A percentile compares a stretch with the other conserved stretches of the same genome.
Evolutionary conservation across 257 asterid species (phyloP).

Genomic region (Oldenlandia corymbosa): DNA sequence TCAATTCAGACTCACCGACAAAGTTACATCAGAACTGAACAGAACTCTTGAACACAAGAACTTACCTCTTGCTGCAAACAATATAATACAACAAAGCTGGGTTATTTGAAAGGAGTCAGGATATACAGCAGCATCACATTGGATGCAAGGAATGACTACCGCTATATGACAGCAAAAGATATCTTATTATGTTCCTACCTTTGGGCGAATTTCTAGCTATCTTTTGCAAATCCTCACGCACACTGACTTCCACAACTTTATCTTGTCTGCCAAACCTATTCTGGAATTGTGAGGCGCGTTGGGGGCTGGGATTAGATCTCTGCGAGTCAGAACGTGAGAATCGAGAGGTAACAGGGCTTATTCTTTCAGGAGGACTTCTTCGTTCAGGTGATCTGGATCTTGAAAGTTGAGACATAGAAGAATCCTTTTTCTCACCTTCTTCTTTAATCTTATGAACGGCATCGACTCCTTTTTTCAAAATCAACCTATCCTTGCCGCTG

Average conservation of each 20-base stretch:
- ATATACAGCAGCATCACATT: neutral
- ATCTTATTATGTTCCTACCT: slow-evolving; percentile 51
- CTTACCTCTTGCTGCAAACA: slow-evolving; percentile 99
- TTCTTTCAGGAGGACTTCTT: slow-evolving; percentile 76
- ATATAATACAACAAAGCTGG: slow-evolving; percentile 27
- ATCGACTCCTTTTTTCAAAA: slow-evolving; percentile 82
- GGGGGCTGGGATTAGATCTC: slow-evolving; percentile 65
- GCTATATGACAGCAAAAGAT: slow-evolving; percentile 4
- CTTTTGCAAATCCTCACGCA: slow-evolving; percentile 68
- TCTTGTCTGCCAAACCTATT: slow-evolving; percentile 64
- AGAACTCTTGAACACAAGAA: slow-evolving; percentile 74
- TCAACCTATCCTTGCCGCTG: slow-evolving; percentile 93
- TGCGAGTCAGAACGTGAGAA: slow-evolving; percentile 58
- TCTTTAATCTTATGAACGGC: slow-evolving; percentile 86
- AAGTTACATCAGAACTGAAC: slow-evolving; percentile 74
- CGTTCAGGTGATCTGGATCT: slow-evolving; percentile 73
- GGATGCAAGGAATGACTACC: slow-evolving; percentile 12
- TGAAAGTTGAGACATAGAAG: slow-evolving; percentile 52
- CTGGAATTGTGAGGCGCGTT: slow-evolving; percentile 39
- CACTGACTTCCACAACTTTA: slow-evolving; percentile 61
- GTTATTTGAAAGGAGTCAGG: slow-evolving; percentile 23
- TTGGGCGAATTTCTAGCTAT: slow-evolving; percentile 66
- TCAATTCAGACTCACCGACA: slow-evolving; percentile 78
- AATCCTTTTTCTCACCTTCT: slow-evolving; percentile 52
- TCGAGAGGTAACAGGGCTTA: slow-evolving; percentile 71